Percentiles rank a stretch among this genome's conserved stretches.
These are phyloP conservation scores for Yarrowia divulgata DNA, from an alignment of 805 yeast species.

Conservation along the genomic window DNA sequence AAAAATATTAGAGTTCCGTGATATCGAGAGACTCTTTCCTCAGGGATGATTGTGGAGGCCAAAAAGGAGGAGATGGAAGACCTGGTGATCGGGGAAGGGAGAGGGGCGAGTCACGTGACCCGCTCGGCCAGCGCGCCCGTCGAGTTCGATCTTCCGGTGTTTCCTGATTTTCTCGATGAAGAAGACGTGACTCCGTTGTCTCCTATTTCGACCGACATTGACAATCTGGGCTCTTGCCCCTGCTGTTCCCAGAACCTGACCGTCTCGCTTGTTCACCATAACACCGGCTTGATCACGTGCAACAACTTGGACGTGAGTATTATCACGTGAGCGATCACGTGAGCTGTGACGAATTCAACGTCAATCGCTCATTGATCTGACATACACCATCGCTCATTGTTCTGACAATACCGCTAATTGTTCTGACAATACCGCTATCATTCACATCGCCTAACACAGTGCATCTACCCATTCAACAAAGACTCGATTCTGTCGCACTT, in stretches of 20 bases:
- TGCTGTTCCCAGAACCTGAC: conserved; percentile 2
- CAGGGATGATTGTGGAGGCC: conserved; percentile 13
- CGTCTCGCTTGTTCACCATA: conserved; percentile 10
- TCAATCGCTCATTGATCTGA: too few relatives aligned
- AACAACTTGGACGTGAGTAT: conserved; percentile 29
- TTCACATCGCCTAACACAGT: too few relatives aligned
- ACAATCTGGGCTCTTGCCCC: conserved; percentile 26
- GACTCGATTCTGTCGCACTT: conserved; percentile 29
- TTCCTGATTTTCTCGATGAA: neutral
- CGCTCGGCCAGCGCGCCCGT: neutral
- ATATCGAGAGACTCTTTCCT: neutral
- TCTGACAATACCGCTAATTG: too few relatives aligned
- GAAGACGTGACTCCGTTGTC: neutral
- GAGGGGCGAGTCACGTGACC: neutral
- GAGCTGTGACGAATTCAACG: too few relatives aligned
- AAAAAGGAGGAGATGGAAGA: neutral
- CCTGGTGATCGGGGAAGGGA: neutral
- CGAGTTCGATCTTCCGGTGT: neutral
- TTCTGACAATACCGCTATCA: too few relatives aligned
- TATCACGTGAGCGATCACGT: neutral
- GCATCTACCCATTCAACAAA: conserved; percentile 41
- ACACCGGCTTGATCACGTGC: conserved; percentile 22
- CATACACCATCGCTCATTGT: too few relatives aligned
- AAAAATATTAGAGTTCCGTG: conserved; percentile 14
- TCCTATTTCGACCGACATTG: conserved; percentile 10